phyloP scores from a whole-genome alignment of 2,329 filamentous ascomycete species.

The Fusarium decemcellulare region DNA sequence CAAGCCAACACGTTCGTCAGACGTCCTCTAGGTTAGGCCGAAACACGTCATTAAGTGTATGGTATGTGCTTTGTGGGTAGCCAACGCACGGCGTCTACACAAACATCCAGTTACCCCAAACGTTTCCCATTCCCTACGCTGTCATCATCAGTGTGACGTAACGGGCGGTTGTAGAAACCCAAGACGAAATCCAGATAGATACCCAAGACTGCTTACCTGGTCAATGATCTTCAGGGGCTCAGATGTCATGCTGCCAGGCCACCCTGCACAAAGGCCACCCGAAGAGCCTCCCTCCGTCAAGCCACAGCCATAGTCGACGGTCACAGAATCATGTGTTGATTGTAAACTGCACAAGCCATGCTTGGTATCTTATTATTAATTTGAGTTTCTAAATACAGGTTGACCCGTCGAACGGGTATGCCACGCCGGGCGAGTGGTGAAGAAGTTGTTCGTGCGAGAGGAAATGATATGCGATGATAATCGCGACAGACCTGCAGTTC shows the following conservation, averaged over 20 bases:
- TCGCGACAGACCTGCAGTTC: slow-evolving; percentile 10
- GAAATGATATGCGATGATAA: slow-evolving; percentile 22
- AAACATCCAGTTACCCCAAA: background rate
- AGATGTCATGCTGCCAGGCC: background rate
- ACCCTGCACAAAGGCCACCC: background rate
- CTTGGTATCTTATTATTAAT: slow-evolving; percentile 38
- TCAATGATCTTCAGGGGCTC: background rate
- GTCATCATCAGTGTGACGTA: background rate
- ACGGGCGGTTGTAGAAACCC: background rate
- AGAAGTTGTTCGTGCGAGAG: slow-evolving; percentile 8
- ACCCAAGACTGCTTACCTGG: background rate
- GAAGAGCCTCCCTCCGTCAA: too few relatives aligned
- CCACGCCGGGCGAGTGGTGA: background rate
- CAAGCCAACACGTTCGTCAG: too few relatives aligned
- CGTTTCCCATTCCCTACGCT: background rate
- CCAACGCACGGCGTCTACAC: too few relatives aligned
- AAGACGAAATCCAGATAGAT: background rate
- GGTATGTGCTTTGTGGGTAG: too few relatives aligned
- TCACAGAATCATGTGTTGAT: background rate
- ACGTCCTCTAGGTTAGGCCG: too few relatives aligned
- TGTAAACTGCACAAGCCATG: slow-evolving; percentile 4
- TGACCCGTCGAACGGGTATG: background rate
- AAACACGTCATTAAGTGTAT: background rate
- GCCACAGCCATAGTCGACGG: too few relatives aligned
- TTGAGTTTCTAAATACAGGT: slow-evolving; percentile 38